Base-by-base conservation (phyloP, 2,329 filamentous ascomycete genomes). In the Madurella mycetomatis region DNA sequence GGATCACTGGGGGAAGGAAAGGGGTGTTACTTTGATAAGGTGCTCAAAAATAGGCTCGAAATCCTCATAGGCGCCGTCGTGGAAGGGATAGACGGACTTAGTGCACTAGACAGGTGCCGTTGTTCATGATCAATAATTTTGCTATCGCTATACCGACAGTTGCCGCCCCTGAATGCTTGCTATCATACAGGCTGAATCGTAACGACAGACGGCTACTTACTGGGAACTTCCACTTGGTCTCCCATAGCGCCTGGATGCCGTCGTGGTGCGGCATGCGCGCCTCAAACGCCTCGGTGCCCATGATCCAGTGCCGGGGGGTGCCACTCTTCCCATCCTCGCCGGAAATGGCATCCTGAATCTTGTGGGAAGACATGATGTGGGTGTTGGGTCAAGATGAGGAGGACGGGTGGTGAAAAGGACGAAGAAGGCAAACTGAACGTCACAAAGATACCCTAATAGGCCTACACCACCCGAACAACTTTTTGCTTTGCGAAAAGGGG, bases 171-270 rank as follows among this genome's bases (percentile, higher is more conserved):
- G 25, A 39, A 39, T 47, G 46, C 30, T 12, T 49, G 32, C 31
- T 47, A 39, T 46, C 47, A 53, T 25, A 25, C 25, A 25, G 25
- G 25, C 25, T 25, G 47, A 15, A 55, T 32, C 43, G 19, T 30
- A 43, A 41, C 45, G 43, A 17, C 30, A 7, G 16, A 39, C 31
- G 25, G 17, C 41, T n/a, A 64, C 78, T 53, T 71, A 85, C 83
- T 5, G 84, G 84, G 61, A 79, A 74, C 69, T 84, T 84, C 87
- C 87, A 91, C 70, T 88, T 89, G 7, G 83, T 87, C 71, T 88
- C 84, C 87, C 88, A 91, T 30, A 88, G 71, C 9, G 78, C 77
- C 64, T 79, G 73, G 60, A 86, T 83, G 19, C 79, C 79, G 34
- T 76, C 73, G 60, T 85, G 80, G 64, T 86, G 83, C 17, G 82